Conservation (phyloP, 2,329 filamentous ascomycete genomes). For the Thermoascus crustaceus region DNA sequence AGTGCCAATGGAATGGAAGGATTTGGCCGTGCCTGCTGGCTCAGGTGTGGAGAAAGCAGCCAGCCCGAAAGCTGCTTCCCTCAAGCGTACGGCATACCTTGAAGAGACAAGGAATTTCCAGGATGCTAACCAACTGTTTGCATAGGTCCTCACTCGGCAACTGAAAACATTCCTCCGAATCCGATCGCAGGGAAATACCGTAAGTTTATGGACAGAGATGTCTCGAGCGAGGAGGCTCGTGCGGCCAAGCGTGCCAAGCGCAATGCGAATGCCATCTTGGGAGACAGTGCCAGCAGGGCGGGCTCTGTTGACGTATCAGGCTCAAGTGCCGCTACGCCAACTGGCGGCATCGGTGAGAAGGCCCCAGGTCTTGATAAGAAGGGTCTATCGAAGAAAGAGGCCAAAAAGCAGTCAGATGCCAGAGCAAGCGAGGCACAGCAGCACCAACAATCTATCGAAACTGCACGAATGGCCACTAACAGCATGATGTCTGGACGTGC, state of each 20-base stretch:
- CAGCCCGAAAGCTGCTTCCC: conserved; percentile 22
- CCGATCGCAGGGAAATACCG: conserved; percentile 48
- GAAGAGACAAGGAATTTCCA: conserved; percentile 19
- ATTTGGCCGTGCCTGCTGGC: conserved; percentile 49
- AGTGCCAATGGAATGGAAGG: conserved; percentile 66
- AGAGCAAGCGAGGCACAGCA: conserved; percentile 70
- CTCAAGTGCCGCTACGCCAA: conserved; percentile 47
- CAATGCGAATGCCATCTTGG: conserved; percentile 46
- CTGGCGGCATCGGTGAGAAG: conserved; percentile 25
- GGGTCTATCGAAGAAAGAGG: conserved; percentile 77
- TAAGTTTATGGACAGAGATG: conserved; percentile 57
- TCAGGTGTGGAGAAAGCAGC: conserved; percentile 30
- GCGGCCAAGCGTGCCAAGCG: conserved; percentile 60
- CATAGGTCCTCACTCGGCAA: conserved; percentile 31
- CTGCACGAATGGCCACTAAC: conserved; percentile 68
- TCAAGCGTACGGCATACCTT: conserved; percentile 30
- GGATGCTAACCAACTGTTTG: conserved; percentile 10
- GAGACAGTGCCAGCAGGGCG: conserved; percentile 42
- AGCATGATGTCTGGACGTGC: conserved; percentile 46
- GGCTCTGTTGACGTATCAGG: conserved; percentile 54
- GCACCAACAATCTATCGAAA: conserved; percentile 75
- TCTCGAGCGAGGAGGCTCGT: conserved; percentile 63
- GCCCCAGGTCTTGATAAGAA: conserved; percentile 58
- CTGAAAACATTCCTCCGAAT: conserved; percentile 35
- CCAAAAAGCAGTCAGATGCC: conserved; percentile 63